Evolutionary conservation across 83 land plant species (phyloP), one percentile per base, ranked within the genome.

Genomic region (Diphasiastrum complanatum): DNA sequence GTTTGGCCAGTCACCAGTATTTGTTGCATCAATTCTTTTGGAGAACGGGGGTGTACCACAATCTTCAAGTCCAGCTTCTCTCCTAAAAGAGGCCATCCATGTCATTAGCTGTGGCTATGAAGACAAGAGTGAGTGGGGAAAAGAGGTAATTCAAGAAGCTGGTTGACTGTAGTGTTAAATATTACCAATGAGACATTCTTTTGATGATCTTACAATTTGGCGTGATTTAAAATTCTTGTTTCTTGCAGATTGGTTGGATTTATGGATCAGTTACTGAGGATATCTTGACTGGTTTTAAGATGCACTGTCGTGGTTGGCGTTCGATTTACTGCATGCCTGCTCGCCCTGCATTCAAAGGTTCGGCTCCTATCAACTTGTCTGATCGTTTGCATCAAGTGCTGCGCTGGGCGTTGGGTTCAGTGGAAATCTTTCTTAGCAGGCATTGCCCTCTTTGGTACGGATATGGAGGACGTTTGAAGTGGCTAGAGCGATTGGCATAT

Each of bases 41-140:
- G 88, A 80, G 36, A 67, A 75, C 14, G 88, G 84, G 30, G 88
- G 88, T 19, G 73, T 81, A 47, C 84, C 85, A 10, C 79, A 70
- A 14, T 65, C 82, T 1, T 69, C 88, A 22, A 75, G 75, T 63
- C 82, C 84, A 26, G 77, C 79, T 18, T 61, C 74, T 22, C 67
- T 81, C 16, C 54, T 84, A 26, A 81, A 73, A 50, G 88, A 84
- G 73, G 88, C 88, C 25, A 84, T 84, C 29, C 88, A 84, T 74
- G 88, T 81, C 2, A 84, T 84, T 35, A 84, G 88, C 51, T 84
- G 88, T 58, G 88, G 88, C 0, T 84, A 84, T 48, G 88, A 84
- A 48, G 88, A 84, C 64, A 84, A 84, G 63, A 49, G 77, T 34
- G 88, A 84, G 38, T 84, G 88, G 88, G 88, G 88, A 35, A 84